Percentiles rank a stretch among this genome's conserved stretches.
Evolutionary conservation across 177 flowering plant genomes (phyloP).

Genomic region (Vitis hybrid): DNA sequence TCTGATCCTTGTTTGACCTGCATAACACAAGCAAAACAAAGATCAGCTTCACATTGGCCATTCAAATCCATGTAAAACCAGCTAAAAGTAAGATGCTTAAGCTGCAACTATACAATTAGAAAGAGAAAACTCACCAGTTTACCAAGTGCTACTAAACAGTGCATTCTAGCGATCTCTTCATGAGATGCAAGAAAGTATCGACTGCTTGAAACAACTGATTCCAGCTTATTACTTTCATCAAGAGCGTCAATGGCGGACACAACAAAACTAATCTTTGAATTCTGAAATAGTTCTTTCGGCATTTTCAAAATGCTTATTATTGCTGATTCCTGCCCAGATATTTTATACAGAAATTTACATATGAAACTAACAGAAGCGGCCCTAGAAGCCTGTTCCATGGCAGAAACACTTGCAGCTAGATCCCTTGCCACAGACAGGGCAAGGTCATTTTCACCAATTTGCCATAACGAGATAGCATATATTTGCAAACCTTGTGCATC

Average conservation of each 20-base stretch:
- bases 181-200: slow-evolving; percentile 41
- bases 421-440: slow-evolving; percentile 59
- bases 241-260: slow-evolving; percentile 71
- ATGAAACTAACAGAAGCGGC: slow-evolving; percentile 57
- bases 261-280: slow-evolving; percentile 64
- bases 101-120: neutral
- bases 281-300: slow-evolving; percentile 63
- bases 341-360: slow-evolving; percentile 61
- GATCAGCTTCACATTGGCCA: neutral
- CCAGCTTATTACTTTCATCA: slow-evolving; percentile 54
- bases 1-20: slow-evolving; percentile 63
- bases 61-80: neutral
- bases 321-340: slow-evolving; percentile 68
- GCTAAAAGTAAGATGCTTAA: neutral
- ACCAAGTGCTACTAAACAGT: slow-evolving; percentile 61
- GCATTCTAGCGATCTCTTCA: slow-evolving; percentile 64
- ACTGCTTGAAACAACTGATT: slow-evolving; percentile 51
- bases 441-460: slow-evolving; percentile 62
- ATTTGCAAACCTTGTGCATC: slow-evolving; percentile 64
- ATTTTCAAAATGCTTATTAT: slow-evolving; percentile 59
- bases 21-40: slow-evolving; percentile 15
- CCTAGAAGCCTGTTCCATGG: slow-evolving; percentile 43
- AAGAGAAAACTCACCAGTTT: slow-evolving; percentile 58
- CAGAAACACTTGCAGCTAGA: slow-evolving; percentile 46
- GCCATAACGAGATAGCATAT: slow-evolving; percentile 78